A percentile compares a stretch with the other conserved stretches of the same genome.
These are phyloP conservation scores for Spatholobus suberectus DNA, from an alignment of 306 rosid species.

Conservation along the genomic window DNA sequence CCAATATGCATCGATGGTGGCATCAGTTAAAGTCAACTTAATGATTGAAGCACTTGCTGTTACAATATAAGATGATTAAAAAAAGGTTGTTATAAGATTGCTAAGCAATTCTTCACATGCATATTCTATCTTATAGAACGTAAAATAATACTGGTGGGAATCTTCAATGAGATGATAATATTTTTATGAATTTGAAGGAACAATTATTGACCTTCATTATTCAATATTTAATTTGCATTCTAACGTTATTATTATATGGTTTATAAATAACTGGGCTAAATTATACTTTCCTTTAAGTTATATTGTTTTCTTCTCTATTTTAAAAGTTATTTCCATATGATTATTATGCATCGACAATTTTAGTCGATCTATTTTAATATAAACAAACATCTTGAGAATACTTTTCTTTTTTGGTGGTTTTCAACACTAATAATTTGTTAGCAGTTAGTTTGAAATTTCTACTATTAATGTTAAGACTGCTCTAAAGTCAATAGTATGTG, in stretches of 20 bases:
- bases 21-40: background rate
- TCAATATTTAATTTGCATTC: slow-evolving; percentile 9
- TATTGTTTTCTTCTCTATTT: background rate
- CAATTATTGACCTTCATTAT: background rate
- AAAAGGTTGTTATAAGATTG: background rate
- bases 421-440: no score
- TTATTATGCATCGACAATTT: background rate
- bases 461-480: background rate
- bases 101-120: slow-evolving; percentile 8
- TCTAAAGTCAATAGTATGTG: background rate
- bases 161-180: background rate
- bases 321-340: background rate
- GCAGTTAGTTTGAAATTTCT: no score
- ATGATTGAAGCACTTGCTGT: slow-evolving; percentile 8
- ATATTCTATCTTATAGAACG: background rate
- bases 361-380: background rate
- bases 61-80: background rate
- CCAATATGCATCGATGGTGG: background rate
- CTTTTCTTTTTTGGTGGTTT: background rate
- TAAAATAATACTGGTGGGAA: background rate
- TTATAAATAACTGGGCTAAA: background rate
- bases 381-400: background rate
- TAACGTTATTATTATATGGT: background rate
- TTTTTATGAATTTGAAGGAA: background rate
- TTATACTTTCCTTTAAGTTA: background rate